Percentiles rank a stretch among this genome's conserved stretches.
These are phyloP conservation scores for Trichoderma endophyticum DNA, from an alignment of 2,329 filamentous ascomycete species.

Conservation along the genomic window DNA sequence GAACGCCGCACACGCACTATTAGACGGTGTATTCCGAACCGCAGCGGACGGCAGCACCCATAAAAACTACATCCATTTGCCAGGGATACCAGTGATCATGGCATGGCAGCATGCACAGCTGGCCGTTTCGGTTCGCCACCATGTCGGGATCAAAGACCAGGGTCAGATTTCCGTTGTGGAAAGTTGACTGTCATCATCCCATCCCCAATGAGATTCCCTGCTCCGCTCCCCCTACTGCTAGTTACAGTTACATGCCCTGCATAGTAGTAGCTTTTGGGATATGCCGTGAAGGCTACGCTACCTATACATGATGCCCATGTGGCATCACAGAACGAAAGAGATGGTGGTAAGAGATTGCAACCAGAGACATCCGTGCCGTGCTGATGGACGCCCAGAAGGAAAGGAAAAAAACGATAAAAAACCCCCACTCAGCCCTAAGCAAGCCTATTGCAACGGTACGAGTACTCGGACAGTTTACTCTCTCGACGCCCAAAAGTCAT, in stretches of 20 bases:
- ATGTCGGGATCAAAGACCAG: background rate
- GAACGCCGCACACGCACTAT: background rate
- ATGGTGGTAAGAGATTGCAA: background rate
- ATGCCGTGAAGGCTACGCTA: background rate
- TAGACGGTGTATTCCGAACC: background rate
- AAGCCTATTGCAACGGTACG: background rate
- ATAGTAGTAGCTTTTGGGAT: background rate
- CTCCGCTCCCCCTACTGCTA: background rate
- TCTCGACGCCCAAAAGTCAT: background rate
- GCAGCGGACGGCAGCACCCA: background rate
- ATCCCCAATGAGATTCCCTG: background rate
- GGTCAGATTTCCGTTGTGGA: background rate
- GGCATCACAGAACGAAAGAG: background rate
- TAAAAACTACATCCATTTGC: no score
- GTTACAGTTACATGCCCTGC: background rate
- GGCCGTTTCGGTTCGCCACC: background rate
- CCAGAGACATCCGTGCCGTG: background rate
- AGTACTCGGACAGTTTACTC: background rate
- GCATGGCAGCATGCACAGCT: background rate
- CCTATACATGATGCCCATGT: background rate
- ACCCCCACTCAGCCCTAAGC: slow-evolving; percentile 9
- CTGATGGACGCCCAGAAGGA: background rate
- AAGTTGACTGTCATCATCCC: background rate
- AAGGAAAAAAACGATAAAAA: background rate
- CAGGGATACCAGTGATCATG: background rate